Conservation (phyloP, 192 early-diverging fungal species). For the Coemansia asiatica region DNA sequence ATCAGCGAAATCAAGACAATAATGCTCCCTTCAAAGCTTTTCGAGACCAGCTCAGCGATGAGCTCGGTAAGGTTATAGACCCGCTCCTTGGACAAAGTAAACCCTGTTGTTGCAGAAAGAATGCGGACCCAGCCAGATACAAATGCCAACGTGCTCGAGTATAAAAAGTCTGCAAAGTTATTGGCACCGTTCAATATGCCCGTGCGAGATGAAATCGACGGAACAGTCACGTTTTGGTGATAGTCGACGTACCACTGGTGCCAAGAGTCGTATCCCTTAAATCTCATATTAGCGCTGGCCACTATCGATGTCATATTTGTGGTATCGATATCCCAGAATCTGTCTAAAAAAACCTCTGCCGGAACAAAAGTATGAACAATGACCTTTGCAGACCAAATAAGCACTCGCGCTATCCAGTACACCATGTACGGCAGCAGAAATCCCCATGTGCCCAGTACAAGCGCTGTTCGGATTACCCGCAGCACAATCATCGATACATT, state of each 20-base stretch:
- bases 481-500: conserved; percentile 53
- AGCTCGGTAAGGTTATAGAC: conserved; percentile 23
- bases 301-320: conserved; percentile 6
- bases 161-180: conserved; percentile 27
- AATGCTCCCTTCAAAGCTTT: conserved; percentile 84
- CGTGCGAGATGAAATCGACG: conserved; percentile 39
- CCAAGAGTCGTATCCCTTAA: conserved; percentile 41
- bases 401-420: conserved; percentile 81
- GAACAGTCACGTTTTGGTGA: conserved; percentile 10
- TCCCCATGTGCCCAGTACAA: conserved; percentile 77
- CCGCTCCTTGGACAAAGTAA: conserved; percentile 16
- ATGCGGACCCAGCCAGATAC: conserved; percentile 10
- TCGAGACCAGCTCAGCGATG: conserved; percentile 55
- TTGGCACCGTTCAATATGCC: conserved; percentile 43
- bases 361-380: conserved; percentile 20
- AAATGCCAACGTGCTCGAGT: conserved; percentile 21
- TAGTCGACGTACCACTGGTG: conserved; percentile 33
- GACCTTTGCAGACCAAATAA: conserved; percentile 75
- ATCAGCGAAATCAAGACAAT: conserved; percentile 74
- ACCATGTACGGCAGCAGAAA: conserved; percentile 78
- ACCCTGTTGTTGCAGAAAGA: conserved; percentile 15
- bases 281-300: conserved; percentile 22
- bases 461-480: conserved; percentile 54
- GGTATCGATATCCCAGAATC: not conserved
- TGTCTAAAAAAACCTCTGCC: conserved; percentile 3